Base-by-base conservation (phyloP, 2,329 filamentous ascomycete genomes). In the Aspergillus fischeri region DNA sequence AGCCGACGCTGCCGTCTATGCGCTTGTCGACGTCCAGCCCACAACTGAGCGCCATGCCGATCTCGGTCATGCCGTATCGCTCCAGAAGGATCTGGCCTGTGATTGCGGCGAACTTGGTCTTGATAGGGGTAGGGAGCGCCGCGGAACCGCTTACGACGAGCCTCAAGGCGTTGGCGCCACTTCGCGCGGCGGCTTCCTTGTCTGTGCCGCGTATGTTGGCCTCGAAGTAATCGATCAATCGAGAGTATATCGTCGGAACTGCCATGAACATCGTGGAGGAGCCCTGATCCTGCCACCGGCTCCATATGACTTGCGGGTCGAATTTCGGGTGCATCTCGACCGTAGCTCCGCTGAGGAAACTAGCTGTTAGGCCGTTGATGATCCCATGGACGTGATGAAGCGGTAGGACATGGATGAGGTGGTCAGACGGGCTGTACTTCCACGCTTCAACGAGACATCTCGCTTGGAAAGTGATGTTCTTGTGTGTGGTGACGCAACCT, bases 311-410 rank as follows among this genome's bases (percentile, higher is more conserved):
- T 61, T 70, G 61, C 10, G 75, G 68, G 50, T 79, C 73, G 68
- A 81, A 75, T 63, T 75, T 72, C 49, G 75, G 61, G 63, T 78
- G 61, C 75, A 81, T 81, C 61, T 81, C 79, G 45, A 81, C 77
- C 0, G 77, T 73, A 1, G 73, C 74, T 7, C 79, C 79, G 28
- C 72, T 73, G 14, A 80, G 66, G 1, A 81, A 70, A 60, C 75
- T 78, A 0, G 79, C 77, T 2, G 76, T 73, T 24, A 81, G 74
- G 52, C 78, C 79, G 45, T 81, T 81, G 54, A 80, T 75, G 20
- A 81, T 77, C 0, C 80, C 80, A 45, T 80, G 80, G 10, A 80
- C 73, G 58, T 82, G 80, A 56, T 81, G 79, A 1, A 82, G 74
- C 0, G 80, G 80, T 2, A 81, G 72, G 2, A 81, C 72, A 55